A percentile compares a stretch with the other conserved stretches of the same genome.
phyloP scores from a whole-genome alignment of 257 asterid genomes.

The Penstemon barbatus region DNA sequence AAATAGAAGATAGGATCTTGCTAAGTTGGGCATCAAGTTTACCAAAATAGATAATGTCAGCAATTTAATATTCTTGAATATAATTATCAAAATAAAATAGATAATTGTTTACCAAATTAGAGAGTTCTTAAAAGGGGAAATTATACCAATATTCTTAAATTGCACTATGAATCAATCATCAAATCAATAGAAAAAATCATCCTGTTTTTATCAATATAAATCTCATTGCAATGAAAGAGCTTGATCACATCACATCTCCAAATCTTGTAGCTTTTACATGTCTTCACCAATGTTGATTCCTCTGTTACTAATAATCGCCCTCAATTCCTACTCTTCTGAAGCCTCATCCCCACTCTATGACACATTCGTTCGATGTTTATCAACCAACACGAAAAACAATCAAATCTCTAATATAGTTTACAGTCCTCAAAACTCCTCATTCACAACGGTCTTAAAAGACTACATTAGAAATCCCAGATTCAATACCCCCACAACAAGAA shows the following conservation, averaged over 20 bases:
- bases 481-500: slow-evolving; percentile 16
- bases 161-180: too few relatives aligned
- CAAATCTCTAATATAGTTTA: slow-evolving; percentile 20
- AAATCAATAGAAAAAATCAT: neutral
- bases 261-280: neutral
- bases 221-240: neutral
- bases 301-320: slow-evolving; percentile 3
- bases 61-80: too few relatives aligned
- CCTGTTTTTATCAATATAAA: neutral
- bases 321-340: neutral
- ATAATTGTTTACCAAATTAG: too few relatives aligned
- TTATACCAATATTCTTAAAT: too few relatives aligned
- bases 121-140: too few relatives aligned
- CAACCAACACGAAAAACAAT: neutral
- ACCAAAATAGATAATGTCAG: too few relatives aligned
- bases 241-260: neutral
- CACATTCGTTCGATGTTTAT: slow-evolving; percentile 8
- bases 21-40: too few relatives aligned
- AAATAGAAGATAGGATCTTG: too few relatives aligned
- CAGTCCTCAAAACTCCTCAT: slow-evolving; percentile 27
- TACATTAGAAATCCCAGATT: slow-evolving; percentile 33
- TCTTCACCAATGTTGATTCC: neutral
- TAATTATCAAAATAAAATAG: too few relatives aligned
- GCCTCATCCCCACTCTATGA: slow-evolving; percentile 2
- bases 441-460: slow-evolving; percentile 10